Evolutionary conservation across 164 flowering plant species (phyloP).

Genomic region (Chimonanthus salicifolius): DNA sequence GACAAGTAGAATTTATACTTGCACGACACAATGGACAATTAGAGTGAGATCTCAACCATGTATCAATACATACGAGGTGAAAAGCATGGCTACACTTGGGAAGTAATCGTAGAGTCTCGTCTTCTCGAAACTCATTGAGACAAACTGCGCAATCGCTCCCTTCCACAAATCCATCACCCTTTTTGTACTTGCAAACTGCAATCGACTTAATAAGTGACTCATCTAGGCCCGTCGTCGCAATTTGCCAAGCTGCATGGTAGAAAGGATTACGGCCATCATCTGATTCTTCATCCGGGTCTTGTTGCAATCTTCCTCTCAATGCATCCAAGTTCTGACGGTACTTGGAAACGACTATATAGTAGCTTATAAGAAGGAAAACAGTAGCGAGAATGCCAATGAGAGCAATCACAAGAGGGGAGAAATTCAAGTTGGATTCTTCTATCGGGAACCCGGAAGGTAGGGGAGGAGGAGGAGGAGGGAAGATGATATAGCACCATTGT

Average conservation of each 20-base stretch:
- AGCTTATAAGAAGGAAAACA: slow-evolving; percentile 65
- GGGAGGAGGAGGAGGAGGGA: slow-evolving; percentile 72
- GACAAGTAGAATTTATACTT: slow-evolving; percentile 18
- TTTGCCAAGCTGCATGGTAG: slow-evolving; percentile 40
- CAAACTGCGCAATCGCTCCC: slow-evolving; percentile 82
- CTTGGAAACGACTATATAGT: slow-evolving; percentile 57
- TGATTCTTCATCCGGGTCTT: slow-evolving; percentile 16
- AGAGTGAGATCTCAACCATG: slow-evolving; percentile 72
- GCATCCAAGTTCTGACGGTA: slow-evolving; percentile 40
- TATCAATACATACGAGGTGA: slow-evolving; percentile 71
- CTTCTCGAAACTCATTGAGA: slow-evolving; percentile 60
- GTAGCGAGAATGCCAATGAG: slow-evolving; percentile 71
- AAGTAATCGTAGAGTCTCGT: slow-evolving; percentile 56
- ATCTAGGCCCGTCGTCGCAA: slow-evolving; percentile 45
- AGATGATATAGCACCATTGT: slow-evolving; percentile 69
- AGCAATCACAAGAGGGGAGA: slow-evolving; percentile 75
- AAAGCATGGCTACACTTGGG: slow-evolving; percentile 88
- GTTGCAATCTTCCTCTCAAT: slow-evolving; percentile 11
- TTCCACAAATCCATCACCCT: slow-evolving; percentile 57
- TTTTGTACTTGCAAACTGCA: slow-evolving; percentile 53
- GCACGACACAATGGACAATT: slow-evolving; percentile 82
- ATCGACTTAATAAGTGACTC: slow-evolving; percentile 63
- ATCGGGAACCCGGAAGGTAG: slow-evolving; percentile 30
- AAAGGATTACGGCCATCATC: slow-evolving; percentile 20
- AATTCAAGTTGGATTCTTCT: slow-evolving; percentile 36